These are phyloP conservation scores for Rhynchospora tenuis DNA, from an alignment of 176 grass and related monocot species.

Conservation along the genomic window DNA sequence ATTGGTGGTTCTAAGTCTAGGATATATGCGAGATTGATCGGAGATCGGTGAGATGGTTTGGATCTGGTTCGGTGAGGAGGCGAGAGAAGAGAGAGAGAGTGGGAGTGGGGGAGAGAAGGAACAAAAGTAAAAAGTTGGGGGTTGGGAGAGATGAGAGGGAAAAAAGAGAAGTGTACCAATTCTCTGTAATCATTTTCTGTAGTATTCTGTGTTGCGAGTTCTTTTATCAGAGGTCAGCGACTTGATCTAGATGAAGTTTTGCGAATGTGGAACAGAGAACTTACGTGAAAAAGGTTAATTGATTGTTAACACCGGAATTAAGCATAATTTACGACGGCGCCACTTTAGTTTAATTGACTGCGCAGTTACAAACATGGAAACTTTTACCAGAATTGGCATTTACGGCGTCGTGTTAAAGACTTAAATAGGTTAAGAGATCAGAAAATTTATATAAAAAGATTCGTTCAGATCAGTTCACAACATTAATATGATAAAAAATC, in stretches of 20 bases:
- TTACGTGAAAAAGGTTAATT: background rate
- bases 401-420: background rate
- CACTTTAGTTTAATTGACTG: background rate
- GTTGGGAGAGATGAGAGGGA: slow-evolving; percentile 16
- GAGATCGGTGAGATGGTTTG: background rate
- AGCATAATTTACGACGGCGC: background rate
- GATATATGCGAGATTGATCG: background rate
- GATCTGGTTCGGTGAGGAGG: slow-evolving; percentile 16
- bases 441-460: background rate
- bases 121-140: slow-evolving; percentile 21
- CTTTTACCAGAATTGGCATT: background rate
- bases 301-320: background rate
- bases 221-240: background rate
- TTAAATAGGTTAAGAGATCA: background rate
- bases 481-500: background rate
- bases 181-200: background rate
- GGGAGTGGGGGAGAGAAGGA: slow-evolving; percentile 32
- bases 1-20: background rate
- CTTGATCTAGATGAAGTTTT: background rate
- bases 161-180: background rate
- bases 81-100: slow-evolving; percentile 8
- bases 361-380: background rate
- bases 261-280: background rate
- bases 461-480: too few species aligned
- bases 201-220: background rate